Percentiles rank a stretch among this genome's conserved stretches.
Conservation (phyloP, 805 yeast genomes). For the Candida awuae region DNA sequence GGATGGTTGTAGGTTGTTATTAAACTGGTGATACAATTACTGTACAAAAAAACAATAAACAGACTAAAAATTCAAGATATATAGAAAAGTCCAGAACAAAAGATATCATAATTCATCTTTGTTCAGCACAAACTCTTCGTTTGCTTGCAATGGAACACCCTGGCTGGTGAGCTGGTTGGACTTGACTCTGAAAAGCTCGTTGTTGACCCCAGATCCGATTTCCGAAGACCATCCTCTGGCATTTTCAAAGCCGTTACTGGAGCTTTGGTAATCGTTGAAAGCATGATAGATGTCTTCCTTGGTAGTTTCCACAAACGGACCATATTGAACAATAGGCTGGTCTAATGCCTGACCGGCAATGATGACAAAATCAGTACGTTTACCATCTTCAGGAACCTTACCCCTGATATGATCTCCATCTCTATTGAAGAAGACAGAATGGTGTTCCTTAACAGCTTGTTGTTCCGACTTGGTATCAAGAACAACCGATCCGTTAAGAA, state of each 20-base stretch:
- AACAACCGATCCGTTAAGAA: conserved; percentile 51
- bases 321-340: conserved; percentile 77
- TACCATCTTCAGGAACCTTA: conserved; percentile 36
- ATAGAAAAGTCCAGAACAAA: neutral
- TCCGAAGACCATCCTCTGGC: conserved; percentile 51
- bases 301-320: conserved; percentile 81
- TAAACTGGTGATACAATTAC: too few relatives aligned
- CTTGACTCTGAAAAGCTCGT: conserved; percentile 20
- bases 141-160: conserved; percentile 6
- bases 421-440: conserved; percentile 55
- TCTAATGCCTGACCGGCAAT: conserved; percentile 68
- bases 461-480: conserved; percentile 30
- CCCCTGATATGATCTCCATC: conserved; percentile 62
- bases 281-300: conserved; percentile 61
- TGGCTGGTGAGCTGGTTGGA: conserved; percentile 15
- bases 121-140: conserved; percentile 8
- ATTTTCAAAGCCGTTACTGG: conserved; percentile 61
- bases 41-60: too few relatives aligned
- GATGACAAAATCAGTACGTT: conserved; percentile 55
- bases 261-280: conserved; percentile 62
- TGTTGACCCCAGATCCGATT: conserved; percentile 29
- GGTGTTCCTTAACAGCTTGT: conserved; percentile 35
- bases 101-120: conserved; percentile 19
- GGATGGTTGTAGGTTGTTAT: too few relatives aligned
- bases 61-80: neutral